phyloP scores from a whole-genome alignment of 192 early-diverging fungal genomes.

The Podila minutissima region DNA sequence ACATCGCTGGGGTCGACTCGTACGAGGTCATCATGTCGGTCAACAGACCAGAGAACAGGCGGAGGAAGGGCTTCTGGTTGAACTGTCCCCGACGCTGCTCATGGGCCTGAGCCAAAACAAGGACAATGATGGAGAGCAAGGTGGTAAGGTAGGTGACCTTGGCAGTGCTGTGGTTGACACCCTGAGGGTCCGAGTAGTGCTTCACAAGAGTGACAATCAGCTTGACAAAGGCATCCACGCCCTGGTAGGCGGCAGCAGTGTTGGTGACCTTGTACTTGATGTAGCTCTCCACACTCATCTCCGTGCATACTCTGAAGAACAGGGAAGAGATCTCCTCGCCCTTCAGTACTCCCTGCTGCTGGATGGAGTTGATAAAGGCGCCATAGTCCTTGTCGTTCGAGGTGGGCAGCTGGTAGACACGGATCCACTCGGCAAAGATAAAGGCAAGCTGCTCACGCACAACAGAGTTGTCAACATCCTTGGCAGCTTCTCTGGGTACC shows the following conservation, averaged over 20 bases:
- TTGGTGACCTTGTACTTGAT: conserved; percentile 65
- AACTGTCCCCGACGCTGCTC: conserved; percentile 81
- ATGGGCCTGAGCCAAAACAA: conserved; percentile 88
- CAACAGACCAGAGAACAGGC: conserved; percentile 86
- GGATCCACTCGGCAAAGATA: conserved; percentile 88
- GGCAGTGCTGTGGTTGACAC: conserved; percentile 61
- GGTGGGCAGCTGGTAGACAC: conserved; percentile 72
- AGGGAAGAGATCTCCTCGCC: conserved; percentile 80
- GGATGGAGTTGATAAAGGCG: conserved; percentile 75
- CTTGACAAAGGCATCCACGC: conserved; percentile 93
- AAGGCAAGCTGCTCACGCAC: conserved; percentile 70
- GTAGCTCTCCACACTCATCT: conserved; percentile 83
- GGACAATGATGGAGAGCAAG: conserved; percentile 85
- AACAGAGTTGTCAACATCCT: conserved; percentile 61
- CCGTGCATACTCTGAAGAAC: conserved; percentile 93
- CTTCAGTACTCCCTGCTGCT: conserved; percentile 79
- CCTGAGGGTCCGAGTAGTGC: conserved; percentile 69
- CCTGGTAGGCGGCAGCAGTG: conserved; percentile 72
- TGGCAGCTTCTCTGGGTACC: conserved; percentile 44
- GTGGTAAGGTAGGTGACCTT: conserved; percentile 79
- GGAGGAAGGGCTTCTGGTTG: conserved; percentile 91
- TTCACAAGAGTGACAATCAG: conserved; percentile 86
- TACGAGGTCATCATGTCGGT: conserved; percentile 76
- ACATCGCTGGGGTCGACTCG: conserved; percentile 72
- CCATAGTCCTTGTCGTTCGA: conserved; percentile 77